Evolutionary conservation across 345 rosid genomes (phyloP), one percentile per base, ranked within the genome.

Genomic region (Eucalyptus microcorys): DNA sequence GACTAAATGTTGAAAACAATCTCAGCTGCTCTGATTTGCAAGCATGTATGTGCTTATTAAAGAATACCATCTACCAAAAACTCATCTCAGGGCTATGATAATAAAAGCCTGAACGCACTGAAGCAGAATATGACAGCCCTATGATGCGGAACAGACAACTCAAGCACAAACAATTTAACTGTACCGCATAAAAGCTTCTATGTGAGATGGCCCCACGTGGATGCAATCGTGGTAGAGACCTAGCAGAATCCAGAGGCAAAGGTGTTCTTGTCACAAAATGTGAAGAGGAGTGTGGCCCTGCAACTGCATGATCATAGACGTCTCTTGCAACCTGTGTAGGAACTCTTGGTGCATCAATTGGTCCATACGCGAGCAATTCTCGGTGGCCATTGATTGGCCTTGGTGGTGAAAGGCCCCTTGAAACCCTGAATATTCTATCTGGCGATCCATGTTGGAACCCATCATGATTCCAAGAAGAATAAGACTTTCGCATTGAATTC

Each of bases 151-250:
- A 49, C 61, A 34, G 83, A 76, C 86, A 80, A 49, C 32, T 80
- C 32, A 71, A 79, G 55, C 86, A 79, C 40, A 2, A 42, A n/a
- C 61, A 88, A 45, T 76, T 53, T 86, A 84, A 87, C 26, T 66
- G 55, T 92, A 95, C 96, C 95, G 64, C 66, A n/a, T 64, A 86
- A 40, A 92, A 43, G 68, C 86, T 88, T n/a, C 83, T 71, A 50
- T 81, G 92, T 87, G 87, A 32, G 83, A 88, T 47, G 90, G 91
- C 59, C 87, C 81, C 86, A 64, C 87, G 88, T 43, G 87, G 81
- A 84, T 92, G 81, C 71, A 27, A 87, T 61, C 59, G 87, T 17
- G 81, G 86, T 76, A 88, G 88, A 32, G 86, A 79, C 52, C 90
- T 89, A 26, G 90, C 80, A 47, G 86, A 88, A 86, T 85, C 91